These are phyloP conservation scores for Hypocreales sp. DNA, from an alignment of 2,329 filamentous ascomycete genomes.

Conservation along the genomic window DNA sequence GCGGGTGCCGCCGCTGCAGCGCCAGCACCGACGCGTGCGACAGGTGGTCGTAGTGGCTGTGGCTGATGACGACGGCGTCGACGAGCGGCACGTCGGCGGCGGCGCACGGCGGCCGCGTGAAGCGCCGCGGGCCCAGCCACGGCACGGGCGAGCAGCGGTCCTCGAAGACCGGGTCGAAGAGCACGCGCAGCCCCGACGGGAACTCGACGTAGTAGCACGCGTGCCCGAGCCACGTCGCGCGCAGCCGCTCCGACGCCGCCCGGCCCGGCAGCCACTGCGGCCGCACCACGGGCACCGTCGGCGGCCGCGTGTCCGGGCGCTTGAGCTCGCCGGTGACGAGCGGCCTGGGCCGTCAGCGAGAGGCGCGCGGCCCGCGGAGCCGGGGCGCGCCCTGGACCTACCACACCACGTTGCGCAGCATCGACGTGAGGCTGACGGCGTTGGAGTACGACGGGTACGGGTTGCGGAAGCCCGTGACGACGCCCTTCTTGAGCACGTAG, in stretches of 20 bases:
- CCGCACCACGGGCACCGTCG: conserved; percentile 49
- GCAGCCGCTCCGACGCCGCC: conserved; percentile 39
- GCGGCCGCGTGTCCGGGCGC: conserved; percentile 44
- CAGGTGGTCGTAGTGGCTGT: conserved; percentile 89
- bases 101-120: conserved; percentile 60
- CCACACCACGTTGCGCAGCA: conserved; percentile 19
- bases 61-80: conserved; percentile 68
- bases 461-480: conserved; percentile 30
- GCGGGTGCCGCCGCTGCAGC: conserved; percentile 54
- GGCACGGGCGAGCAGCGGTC: conserved; percentile 67
- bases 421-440: conserved; percentile 7
- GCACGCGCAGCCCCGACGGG: conserved; percentile 66
- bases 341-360: conserved; percentile 11
- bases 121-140: conserved; percentile 59
- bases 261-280: conserved; percentile 52
- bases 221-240: conserved; percentile 90
- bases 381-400: conserved; percentile 9
- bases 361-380: too few relatives aligned
- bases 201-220: conserved; percentile 91
- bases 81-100: conserved; percentile 64
- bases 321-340: conserved; percentile 23
- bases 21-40: conserved; percentile 61
- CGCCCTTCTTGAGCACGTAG: conserved; percentile 27
- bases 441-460: conserved; percentile 29
- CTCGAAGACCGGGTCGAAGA: conserved; percentile 91